A percentile compares a stretch with the other conserved stretches of the same genome.
These are phyloP conservation scores for Thermothelomyces thermophilus DNA, from an alignment of 2,329 filamentous ascomycete species.

Conservation along the genomic window DNA sequence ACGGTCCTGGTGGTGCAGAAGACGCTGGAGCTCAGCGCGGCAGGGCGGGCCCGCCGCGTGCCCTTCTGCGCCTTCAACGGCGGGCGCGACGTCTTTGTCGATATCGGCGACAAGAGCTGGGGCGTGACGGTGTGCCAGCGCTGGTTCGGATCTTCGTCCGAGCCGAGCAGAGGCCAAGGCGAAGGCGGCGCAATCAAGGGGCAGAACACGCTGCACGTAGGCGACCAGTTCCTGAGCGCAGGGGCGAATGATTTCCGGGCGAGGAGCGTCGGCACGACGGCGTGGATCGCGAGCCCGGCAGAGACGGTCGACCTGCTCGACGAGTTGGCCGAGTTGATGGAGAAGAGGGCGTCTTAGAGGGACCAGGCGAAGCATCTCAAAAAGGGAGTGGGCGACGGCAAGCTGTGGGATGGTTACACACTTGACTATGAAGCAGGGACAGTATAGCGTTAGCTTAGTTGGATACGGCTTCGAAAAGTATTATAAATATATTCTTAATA, in stretches of 20 bases:
- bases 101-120: conserved; percentile 97
- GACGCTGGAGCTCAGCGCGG: conserved; percentile 73
- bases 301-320: conserved; percentile 89
- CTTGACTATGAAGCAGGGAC: background rate
- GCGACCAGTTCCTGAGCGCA: conserved; percentile 92
- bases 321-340: conserved; percentile 61
- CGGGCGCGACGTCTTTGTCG: conserved; percentile 94
- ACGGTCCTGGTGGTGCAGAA: conserved; percentile 93
- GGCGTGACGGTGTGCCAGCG: conserved; percentile 88
- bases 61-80: conserved; percentile 99
- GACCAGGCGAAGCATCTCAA: background rate
- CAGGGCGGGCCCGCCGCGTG: conserved; percentile 50
- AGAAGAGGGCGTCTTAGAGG: conserved; percentile 34
- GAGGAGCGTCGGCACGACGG: conserved; percentile 82
- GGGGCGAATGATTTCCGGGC: conserved; percentile 98
- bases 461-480: no score
- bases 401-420: background rate
- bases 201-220: conserved; percentile 82
- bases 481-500: no score
- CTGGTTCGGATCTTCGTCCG: conserved; percentile 56
- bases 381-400: background rate
- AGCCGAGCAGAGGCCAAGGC: conserved; percentile 37
- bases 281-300: conserved; percentile 88
- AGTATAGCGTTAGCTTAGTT: no score
- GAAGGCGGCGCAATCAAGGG: conserved; percentile 48